These are phyloP conservation scores for Nakaseomyces sp. DNA, from an alignment of 1,139 yeast genomes.

Conservation along the genomic window DNA sequence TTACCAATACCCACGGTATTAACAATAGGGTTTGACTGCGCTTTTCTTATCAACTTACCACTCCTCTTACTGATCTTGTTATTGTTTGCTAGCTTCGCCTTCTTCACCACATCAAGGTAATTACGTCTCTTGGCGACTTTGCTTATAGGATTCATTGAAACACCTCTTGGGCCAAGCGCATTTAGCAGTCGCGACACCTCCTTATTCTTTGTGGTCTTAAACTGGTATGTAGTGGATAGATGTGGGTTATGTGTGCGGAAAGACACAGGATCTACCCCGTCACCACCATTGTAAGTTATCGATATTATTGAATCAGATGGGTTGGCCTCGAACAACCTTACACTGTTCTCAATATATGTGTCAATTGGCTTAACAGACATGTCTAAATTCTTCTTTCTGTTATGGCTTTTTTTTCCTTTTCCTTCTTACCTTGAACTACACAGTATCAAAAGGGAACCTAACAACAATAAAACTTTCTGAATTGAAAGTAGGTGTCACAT, in stretches of 20 bases:
- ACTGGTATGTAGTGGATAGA: slow-evolving; percentile 58
- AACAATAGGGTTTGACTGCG: slow-evolving; percentile 10
- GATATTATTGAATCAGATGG: slow-evolving; percentile 43
- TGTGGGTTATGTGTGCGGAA: slow-evolving; percentile 68
- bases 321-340: slow-evolving; percentile 39
- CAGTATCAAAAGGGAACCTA: too few relatives aligned
- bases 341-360: slow-evolving; percentile 41
- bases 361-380: slow-evolving; percentile 39
- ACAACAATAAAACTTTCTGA: too few relatives aligned
- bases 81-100: background rate
- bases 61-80: slow-evolving; percentile 9
- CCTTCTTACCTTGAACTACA: too few relatives aligned
- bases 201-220: slow-evolving; percentile 55
- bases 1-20: slow-evolving; percentile 24
- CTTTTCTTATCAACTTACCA: slow-evolving; percentile 7
- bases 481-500: too few relatives aligned
- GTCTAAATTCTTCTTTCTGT: background rate
- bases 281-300: slow-evolving; percentile 39
- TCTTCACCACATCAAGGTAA: slow-evolving; percentile 9
- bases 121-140: slow-evolving; percentile 16
- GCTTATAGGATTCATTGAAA: slow-evolving; percentile 29
- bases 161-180: slow-evolving; percentile 81
- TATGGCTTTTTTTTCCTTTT: too few relatives aligned
- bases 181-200: slow-evolving; percentile 72
- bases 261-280: slow-evolving; percentile 35